Conservation (phyloP, 768 basidiomycete species). For the Agrocybe praecox region DNA sequence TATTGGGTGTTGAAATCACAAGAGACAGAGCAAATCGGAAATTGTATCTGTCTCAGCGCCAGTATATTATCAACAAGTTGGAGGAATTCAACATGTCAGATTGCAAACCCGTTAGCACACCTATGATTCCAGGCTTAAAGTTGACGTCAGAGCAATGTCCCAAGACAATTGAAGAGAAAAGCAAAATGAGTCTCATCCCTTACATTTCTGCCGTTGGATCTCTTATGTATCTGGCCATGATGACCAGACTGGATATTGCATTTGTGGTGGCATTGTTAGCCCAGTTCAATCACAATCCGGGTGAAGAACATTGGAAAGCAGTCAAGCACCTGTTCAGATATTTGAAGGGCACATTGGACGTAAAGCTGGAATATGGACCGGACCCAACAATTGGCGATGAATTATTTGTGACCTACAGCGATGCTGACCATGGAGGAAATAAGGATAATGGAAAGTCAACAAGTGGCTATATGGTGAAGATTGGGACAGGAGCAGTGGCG, state of each 20-base stretch:
- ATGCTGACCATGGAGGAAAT: conserved; percentile 33
- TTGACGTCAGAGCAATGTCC: conserved; percentile 22
- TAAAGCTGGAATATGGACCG: conserved; percentile 5
- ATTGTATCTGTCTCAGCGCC: conserved; percentile 26
- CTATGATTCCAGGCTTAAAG: conserved; percentile 25
- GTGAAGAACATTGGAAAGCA: conserved; percentile 30
- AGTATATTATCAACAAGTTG: conserved; percentile 27
- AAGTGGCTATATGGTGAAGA: conserved; percentile 36
- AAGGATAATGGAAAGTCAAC: conserved; percentile 32
- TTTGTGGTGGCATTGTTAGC: conserved; percentile 7
- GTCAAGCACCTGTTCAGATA: conserved; percentile 27
- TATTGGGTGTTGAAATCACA: conserved; percentile 32
- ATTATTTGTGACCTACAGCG: conserved; percentile 22
- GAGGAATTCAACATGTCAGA: conserved; percentile 26
- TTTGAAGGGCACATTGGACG: conserved; percentile 15
- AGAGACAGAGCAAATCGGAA: conserved; percentile 18
- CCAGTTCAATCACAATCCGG: conserved; percentile 25
- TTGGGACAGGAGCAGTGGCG: conserved; percentile 35
- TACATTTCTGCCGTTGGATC: conserved; percentile 31
- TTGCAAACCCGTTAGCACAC: conserved; percentile 31
- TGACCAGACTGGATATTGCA: conserved; percentile 24
- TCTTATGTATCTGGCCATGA: conserved; percentile 28
- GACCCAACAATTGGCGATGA: neutral
- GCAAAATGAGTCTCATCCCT: conserved; percentile 26
- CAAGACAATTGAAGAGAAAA: conserved; percentile 18